These are phyloP conservation scores for Penium margaritaceum DNA, from an alignment of 139 green algal genomes.

Conservation along the genomic window DNA sequence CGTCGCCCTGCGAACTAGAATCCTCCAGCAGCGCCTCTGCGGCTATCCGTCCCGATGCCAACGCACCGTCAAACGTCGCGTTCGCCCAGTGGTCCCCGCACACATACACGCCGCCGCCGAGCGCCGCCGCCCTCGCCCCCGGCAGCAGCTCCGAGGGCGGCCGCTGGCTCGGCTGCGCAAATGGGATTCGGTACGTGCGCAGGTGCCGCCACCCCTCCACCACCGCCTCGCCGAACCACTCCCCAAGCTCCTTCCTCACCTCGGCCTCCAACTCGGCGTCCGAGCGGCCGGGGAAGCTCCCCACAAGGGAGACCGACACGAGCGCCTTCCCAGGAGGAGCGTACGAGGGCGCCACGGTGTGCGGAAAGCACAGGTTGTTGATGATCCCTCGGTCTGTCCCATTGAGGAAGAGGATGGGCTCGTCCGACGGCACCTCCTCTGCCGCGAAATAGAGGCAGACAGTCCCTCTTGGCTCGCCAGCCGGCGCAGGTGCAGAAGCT, in stretches of 20 bases:
- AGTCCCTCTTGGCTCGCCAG: conserved; percentile 18
- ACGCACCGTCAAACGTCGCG: conserved; percentile 61
- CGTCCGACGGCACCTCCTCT: conserved; percentile 22
- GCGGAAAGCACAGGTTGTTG: conserved; percentile 92
- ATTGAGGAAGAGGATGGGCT: conserved; percentile 87
- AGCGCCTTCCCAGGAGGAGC: conserved; percentile 77
- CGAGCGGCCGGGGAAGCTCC: conserved; percentile 25
- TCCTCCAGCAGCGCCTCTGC: conserved; percentile 32
- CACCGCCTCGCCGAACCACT: conserved; percentile 72
- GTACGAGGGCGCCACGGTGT: conserved; percentile 69
- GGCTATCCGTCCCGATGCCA: conserved; percentile 36
- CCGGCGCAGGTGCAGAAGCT: background rate
- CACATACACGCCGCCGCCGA: conserved; percentile 65
- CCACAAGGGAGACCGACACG: conserved; percentile 81
- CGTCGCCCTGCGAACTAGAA: too few relatives aligned
- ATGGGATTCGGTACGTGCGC: conserved; percentile 85
- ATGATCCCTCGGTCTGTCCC: conserved; percentile 67
- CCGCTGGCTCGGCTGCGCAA: conserved; percentile 53
- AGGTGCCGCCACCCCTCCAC: conserved; percentile 71
- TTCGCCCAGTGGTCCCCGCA: conserved; percentile 79
- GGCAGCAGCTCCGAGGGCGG: conserved; percentile 41
- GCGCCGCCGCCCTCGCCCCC: conserved; percentile 54
- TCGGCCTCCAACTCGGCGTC: conserved; percentile 62
- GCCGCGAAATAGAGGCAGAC: conserved; percentile 44
- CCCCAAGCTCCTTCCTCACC: conserved; percentile 63